These are phyloP conservation scores for Eleusine indica DNA, from an alignment of 176 grass and related monocot genomes.

Conservation along the genomic window DNA sequence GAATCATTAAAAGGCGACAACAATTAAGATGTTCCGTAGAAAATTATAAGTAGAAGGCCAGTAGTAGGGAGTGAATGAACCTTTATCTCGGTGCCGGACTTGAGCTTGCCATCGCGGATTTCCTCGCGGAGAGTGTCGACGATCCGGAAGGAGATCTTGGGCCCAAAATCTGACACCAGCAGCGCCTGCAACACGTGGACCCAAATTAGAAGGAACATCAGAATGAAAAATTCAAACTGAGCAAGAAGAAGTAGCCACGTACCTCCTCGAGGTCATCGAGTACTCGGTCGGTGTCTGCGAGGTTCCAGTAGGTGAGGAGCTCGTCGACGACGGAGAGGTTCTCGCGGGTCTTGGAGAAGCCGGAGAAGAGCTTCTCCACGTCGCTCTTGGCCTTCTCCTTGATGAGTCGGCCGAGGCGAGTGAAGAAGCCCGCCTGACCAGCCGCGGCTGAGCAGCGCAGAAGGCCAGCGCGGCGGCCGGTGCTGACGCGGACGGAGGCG, in stretches of 20 bases:
- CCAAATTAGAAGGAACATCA: too few relatives aligned
- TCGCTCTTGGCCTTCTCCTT: constrained; percentile 99
- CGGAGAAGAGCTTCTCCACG: constrained; percentile 96
- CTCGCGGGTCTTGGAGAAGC: constrained; percentile 98
- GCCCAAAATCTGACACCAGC: constrained; percentile 98
- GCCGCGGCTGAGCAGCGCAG: constrained; percentile 56
- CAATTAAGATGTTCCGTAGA: neutral
- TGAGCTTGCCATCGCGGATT: constrained; percentile 90
- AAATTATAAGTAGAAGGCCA: neutral
- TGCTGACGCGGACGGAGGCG: neutral
- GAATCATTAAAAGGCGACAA: neutral
- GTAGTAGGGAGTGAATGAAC: constrained; percentile 22
- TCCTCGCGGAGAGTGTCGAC: constrained; percentile 88
- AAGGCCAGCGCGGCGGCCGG: neutral
- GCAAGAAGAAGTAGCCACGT: neutral
- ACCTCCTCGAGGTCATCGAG: constrained; percentile 98
- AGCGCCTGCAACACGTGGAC: constrained; percentile 54
- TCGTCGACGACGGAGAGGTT: constrained; percentile 93
- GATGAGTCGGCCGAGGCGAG: constrained; percentile 86
- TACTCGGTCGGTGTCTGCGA: constrained; percentile 88
- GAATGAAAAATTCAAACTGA: neutral
- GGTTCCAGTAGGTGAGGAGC: constrained; percentile 99
- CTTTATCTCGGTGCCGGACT: constrained; percentile 93
- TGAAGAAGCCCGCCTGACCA: constrained; percentile 96
- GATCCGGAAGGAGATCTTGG: constrained; percentile 90